Base-by-base conservation (phyloP, 805 yeast genomes). In the Diddensiella transvaalensis region DNA sequence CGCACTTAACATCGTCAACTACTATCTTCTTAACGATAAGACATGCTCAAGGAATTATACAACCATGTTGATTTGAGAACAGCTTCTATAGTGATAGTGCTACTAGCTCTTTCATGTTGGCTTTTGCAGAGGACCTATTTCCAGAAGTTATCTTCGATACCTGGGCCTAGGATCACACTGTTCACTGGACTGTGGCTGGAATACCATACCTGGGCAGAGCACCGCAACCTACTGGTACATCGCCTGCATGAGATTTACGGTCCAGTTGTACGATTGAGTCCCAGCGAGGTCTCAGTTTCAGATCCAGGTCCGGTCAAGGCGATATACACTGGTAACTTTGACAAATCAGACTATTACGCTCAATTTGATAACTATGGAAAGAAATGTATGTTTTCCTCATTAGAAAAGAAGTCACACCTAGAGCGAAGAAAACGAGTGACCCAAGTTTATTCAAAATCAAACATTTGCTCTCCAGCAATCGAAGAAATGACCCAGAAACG, bases 351-450 rank as follows among this genome's bases (percentile, higher is more conserved):
- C 3, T 83, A 82, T 62, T 83, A 83, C 59, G 74, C 73, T 15
- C 78, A 81, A 50, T 83, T 82, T 60, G 68, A 73, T 24, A 78
- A 78, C 57, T 85, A 76, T 56, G 80, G 78, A n/a, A 56, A 71
- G 32, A 68, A 69, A 38, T 83, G 83, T 62, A 78, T 83, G 32
- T 83, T 84, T 62, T 74, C 85, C 1, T 68, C 77, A 5, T 63
- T 77, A 13, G 76, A 70, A 35, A 77, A 76, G 48, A 67, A 64
- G n/a, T 57, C 62, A 3, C 88, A 82, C 58, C 54, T 75, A 22
- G 55, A 61, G 29, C 61, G 73, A 46, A 67, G 77, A 54, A 73
- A 71, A 47, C 60, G 61, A 0, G 63, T 75, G 54, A 65, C 68
- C 24, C 72, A 69, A 52, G 52, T 72, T 15, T 77, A 76, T 55